Base-by-base conservation (phyloP, 2,329 filamentous ascomycete genomes). In the Ceratocystis albifundus region DNA sequence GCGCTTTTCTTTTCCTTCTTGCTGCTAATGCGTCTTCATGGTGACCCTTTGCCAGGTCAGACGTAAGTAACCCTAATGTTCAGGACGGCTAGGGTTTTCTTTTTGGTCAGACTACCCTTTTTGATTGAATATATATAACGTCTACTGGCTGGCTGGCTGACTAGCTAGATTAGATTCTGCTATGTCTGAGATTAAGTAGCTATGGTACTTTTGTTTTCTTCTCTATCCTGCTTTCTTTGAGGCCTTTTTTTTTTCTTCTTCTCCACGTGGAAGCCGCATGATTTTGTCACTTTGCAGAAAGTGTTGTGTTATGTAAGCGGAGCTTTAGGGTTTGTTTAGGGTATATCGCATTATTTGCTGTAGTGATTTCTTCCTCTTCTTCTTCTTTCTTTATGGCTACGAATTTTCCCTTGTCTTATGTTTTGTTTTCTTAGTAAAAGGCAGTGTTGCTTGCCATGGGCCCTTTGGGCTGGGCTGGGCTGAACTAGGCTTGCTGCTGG, bases 391-490 rank as follows among this genome's bases (percentile, higher is more conserved):
- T 2, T 17, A 5, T 50, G 20, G 15, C 20, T 20, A 4, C 46
- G 17, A n/a, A n/a, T 50, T n/a, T 8, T 3, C 6, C 17, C 22
- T 3, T 32, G 7, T 32, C 15, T 59, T 10, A 22, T 57, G 22
- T 3, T n/a, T 59, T 59, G 25, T 59, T 59, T 59, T n/a, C n/a
- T 17, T 20, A 3, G 46, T 10, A 20, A 50, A 25, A 22, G 10
- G 46, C n/a, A 22, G 7, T 20, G 10, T 20, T 32, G 17, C 53
- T 30, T 59, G 36, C 36, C 36, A 12, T 59, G 53, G 53, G 36
- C 36, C 53, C 53, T 59, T 59, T 59, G 53, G 53, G 53, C 53
- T 59, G 53, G 53, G 53, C 53, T 59, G 53, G 53, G 25, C 25
- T 30, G 22, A 57, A 30, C 22, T 57, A 20, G 46, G 46, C 36